Conservation (phyloP, 2,329 filamentous ascomycete species). For the Scedosporium aurantiacum region DNA sequence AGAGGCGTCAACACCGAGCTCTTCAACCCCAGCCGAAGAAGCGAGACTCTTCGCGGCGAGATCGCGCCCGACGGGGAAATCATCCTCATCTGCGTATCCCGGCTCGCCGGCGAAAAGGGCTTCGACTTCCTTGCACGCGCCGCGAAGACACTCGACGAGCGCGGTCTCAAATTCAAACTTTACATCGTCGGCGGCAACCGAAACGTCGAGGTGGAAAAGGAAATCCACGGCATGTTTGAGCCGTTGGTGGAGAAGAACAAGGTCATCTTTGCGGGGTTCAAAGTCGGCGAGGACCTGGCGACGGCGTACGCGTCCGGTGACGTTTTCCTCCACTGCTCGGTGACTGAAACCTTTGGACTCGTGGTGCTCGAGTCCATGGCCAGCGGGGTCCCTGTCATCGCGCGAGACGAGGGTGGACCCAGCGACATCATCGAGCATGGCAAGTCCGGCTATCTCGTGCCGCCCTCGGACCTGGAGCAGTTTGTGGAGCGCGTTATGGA, state of each 20-base stretch:
- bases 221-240: constrained; percentile 50
- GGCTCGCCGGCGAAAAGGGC: constrained; percentile 59
- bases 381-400: constrained; percentile 57
- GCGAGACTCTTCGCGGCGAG: constrained; percentile 36
- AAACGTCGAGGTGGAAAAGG: constrained; percentile 49
- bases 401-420: constrained; percentile 58
- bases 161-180: constrained; percentile 49
- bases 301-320: constrained; percentile 57
- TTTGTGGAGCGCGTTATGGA: constrained; percentile 45
- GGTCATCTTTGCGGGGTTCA: constrained; percentile 57
- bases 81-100: constrained; percentile 55
- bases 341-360: constrained; percentile 62
- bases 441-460: constrained; percentile 48
- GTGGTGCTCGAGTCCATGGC: constrained; percentile 64
- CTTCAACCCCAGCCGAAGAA: constrained; percentile 45
- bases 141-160: constrained; percentile 40
- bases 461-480: constrained; percentile 43
- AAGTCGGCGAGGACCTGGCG: constrained; percentile 49
- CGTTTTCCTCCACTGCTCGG: constrained; percentile 59
- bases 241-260: constrained; percentile 34
- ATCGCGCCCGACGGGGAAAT: constrained; percentile 52
- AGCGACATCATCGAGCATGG: constrained; percentile 54
- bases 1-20: constrained; percentile 54
- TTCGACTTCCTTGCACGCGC: constrained; percentile 55
- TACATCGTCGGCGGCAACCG: constrained; percentile 59